Base-by-base conservation (phyloP, 2,329 filamentous ascomycete genomes). In the Penicillium fuscoglaucum region DNA sequence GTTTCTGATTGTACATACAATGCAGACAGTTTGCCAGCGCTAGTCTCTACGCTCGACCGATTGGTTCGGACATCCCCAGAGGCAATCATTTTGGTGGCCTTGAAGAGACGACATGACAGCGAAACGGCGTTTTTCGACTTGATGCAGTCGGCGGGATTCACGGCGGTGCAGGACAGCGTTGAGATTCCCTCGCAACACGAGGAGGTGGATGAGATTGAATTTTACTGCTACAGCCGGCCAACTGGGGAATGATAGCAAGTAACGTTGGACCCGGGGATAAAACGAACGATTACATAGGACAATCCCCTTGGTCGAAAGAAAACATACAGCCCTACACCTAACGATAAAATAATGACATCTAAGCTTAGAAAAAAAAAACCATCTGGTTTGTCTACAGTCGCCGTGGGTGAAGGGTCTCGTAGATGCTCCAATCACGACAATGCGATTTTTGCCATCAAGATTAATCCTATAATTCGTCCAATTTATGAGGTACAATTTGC, bases 1-100 rank as follows among this genome's bases (percentile, higher is more conserved):
- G 82, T 89, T 1, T 86, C 87, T 2, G 88, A 91, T 70, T 90
- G 88, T 73, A 90, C 87, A 1, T 91, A 91, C 74, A 90, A 90
- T 70, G 78, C 83, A 17, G 87, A 89, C 66, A 88, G 84, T 59
- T 82, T 87, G 52, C 84, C 85, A 3, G 80, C 84, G 26, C 76
- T 90, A 39, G 86, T 90, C 8, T 74, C 75, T 29, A 87, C 85
- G 1, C 74, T 90, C 10, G 65, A 69, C 24, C 75, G 72, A 10
- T 72, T 89, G 49, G 72, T 80, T 43, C 68, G 72, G 19, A 70
- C 69, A 31, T 84, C 81, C 6, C 82, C 83, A 2, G 70, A 77
- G 58, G 78, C 80, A 0, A 66, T 83, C 28, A 72, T 87, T 24
- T 72, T 87, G 17, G 77, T 90, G 28, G 84, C 86, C 1, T 83